phyloP scores from a whole-genome alignment of 2,329 filamentous ascomycete species.

The Stemphylium beticola region DNA sequence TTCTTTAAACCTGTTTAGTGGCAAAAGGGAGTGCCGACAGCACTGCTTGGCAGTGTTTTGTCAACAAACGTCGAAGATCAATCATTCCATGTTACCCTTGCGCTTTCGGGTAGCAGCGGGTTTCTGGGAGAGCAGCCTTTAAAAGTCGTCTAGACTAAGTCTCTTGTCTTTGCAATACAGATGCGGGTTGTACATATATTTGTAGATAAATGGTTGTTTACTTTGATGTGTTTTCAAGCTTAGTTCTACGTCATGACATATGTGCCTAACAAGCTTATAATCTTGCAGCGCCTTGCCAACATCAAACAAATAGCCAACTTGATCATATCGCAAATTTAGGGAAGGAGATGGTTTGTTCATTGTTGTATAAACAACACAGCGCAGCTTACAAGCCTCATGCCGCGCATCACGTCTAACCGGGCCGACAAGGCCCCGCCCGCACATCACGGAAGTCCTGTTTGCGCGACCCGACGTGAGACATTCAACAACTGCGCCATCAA shows the following conservation, averaged over 20 bases:
- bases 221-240: neutral
- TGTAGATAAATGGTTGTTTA: neutral
- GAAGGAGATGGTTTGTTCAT: too few relatives aligned
- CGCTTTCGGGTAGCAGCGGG: constrained; percentile 26
- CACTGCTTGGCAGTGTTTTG: constrained; percentile 15
- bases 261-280: too few relatives aligned
- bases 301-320: too few relatives aligned
- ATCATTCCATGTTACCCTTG: constrained; percentile 26
- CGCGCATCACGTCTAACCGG: neutral
- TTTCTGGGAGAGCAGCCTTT: constrained; percentile 25
- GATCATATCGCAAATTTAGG: too few relatives aligned
- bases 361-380: too few relatives aligned
- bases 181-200: constrained; percentile 40
- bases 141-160: constrained; percentile 45
- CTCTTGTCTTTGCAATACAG: constrained; percentile 46
- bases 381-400: neutral
- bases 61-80: constrained; percentile 31
- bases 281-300: too few relatives aligned
- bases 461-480: too few relatives aligned
- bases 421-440: neutral
- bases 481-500: too few relatives aligned
- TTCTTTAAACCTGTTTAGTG: constrained; percentile 29
- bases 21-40: constrained; percentile 26
- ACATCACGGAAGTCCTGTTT: too few relatives aligned
- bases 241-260: neutral